These are phyloP conservation scores for Mycena floridula DNA, from an alignment of 768 basidiomycete genomes.

Conservation along the genomic window DNA sequence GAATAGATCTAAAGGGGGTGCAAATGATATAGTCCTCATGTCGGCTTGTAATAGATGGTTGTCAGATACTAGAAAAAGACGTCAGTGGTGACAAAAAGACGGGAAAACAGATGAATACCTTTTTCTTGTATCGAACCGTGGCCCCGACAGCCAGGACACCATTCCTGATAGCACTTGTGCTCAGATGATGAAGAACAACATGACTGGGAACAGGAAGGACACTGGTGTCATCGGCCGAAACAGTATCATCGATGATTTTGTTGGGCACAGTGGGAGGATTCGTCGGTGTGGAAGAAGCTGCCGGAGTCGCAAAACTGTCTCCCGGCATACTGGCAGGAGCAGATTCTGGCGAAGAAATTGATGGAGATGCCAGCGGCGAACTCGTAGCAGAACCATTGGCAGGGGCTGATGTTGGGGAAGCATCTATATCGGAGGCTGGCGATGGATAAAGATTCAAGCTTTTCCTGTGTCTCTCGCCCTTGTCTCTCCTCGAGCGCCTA, in stretches of 20 bases:
- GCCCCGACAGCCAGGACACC: conserved; percentile 90
- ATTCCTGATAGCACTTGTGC: conserved; percentile 92
- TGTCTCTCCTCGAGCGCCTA: no score
- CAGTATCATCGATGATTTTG: conserved; percentile 24
- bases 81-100: conserved; percentile 8
- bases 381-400: conserved; percentile 23
- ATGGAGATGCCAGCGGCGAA: neutral
- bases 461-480: no score
- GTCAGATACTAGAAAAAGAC: conserved; percentile 61
- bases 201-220: conserved; percentile 92
- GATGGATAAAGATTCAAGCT: conserved; percentile 25
- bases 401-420: conserved; percentile 32
- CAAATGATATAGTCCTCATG: no score
- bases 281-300: neutral
- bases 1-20: no score
- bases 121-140: conserved; percentile 87
- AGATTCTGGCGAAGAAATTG: neutral
- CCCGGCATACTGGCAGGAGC: conserved; percentile 7
- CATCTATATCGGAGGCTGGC: conserved; percentile 10
- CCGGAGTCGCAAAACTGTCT: conserved; percentile 1
- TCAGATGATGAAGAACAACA: conserved; percentile 90
- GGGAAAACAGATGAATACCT: conserved; percentile 44
- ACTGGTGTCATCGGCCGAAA: conserved; percentile 79
- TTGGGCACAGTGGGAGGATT: conserved; percentile 11
- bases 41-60: conserved; percentile 78